Base-by-base conservation (phyloP, 1,139 yeast species). In the Saccharomyces hybrid region DNA sequence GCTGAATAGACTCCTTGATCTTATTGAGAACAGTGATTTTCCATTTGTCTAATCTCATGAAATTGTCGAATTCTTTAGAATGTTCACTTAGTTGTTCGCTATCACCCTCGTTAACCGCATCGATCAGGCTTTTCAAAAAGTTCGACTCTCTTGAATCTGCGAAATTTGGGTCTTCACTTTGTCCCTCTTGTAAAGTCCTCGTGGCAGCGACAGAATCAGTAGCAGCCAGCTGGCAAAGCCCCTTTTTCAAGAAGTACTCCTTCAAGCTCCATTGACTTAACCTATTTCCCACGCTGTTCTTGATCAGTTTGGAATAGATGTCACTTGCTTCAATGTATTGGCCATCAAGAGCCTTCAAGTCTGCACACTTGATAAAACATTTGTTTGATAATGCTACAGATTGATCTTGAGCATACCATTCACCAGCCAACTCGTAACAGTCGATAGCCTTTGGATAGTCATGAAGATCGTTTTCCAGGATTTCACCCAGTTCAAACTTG, bases 401-500 rank as follows among this genome's bases (percentile, higher is more conserved):
- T 58, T 89, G 93, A 72, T 93, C 99, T 59, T 95, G 90, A 57
- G 83, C 81, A 69, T 87, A 90, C 88, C 97, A 93, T 67, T 95
- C 98, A 47, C 97, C 97, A 4, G 99, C 97, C 64, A 86, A 88
- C 67, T 90, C 96, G 70, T 87, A 93, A 29, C 93, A 82, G 56
- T 78, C 77, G 54, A 86, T 78, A 2, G 99, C 97, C 61, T 80
- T 80, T 16, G 78, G 75, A 27, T 74, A 71, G 66, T 91, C 95
- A 54, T 80, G 79, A 41, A 87, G 75, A 48, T 83, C 85, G 51
- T 78, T 78, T 71, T 93, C 98, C 68, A 88, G 89, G 50, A 93
- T 73, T 61, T 84, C 93, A 2, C 91, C 99, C 65, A 93, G 78
- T 69, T 93, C 98, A 77, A 86, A 82, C 65, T 93, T 86, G 73